Percentiles rank a stretch among this genome's conserved stretches.
Conservation (phyloP, 2,329 filamentous ascomycete species). For the Phoma sp. region DNA sequence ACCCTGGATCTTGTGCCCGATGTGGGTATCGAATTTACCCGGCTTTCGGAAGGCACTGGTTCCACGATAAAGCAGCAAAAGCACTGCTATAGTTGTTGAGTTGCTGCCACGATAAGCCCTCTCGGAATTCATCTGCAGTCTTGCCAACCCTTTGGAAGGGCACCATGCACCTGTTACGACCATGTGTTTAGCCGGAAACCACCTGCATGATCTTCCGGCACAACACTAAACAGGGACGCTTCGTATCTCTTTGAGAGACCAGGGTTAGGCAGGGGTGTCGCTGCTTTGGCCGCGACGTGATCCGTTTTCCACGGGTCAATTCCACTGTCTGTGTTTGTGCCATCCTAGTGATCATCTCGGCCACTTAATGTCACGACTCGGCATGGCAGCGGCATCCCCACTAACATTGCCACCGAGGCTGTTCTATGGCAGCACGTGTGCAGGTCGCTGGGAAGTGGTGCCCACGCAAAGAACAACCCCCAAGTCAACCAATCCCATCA, state of each 20-base stretch:
- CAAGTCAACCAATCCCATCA: neutral
- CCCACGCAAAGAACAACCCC: neutral
- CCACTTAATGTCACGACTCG: conserved; percentile 29
- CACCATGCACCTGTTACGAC: conserved; percentile 8
- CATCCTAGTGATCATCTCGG: conserved; percentile 40
- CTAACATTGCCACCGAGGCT: conserved; percentile 23
- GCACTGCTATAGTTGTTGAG: neutral
- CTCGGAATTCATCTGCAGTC: neutral
- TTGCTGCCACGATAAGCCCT: neutral
- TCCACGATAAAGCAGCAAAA: conserved; percentile 1
- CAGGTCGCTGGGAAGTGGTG: neutral
- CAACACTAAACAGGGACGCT: conserved; percentile 19
- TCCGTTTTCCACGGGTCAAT: conserved; percentile 35
- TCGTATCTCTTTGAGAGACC: conserved; percentile 37
- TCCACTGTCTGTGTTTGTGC: conserved; percentile 28
- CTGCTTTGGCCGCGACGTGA: conserved; percentile 32
- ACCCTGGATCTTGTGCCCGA: conserved; percentile 35
- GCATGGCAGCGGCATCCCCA: conserved; percentile 33
- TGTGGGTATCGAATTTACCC: conserved; percentile 33
- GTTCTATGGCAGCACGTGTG: conserved; percentile 12
- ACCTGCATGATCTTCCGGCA: conserved; percentile 46
- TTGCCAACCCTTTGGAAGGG: neutral
- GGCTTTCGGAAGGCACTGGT: conserved; percentile 26
- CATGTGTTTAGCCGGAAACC: conserved; percentile 34
- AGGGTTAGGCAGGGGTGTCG: conserved; percentile 38